phyloP scores from a whole-genome alignment of 352 stramenopile genomes.

The Globisporangium camurandrum region DNA sequence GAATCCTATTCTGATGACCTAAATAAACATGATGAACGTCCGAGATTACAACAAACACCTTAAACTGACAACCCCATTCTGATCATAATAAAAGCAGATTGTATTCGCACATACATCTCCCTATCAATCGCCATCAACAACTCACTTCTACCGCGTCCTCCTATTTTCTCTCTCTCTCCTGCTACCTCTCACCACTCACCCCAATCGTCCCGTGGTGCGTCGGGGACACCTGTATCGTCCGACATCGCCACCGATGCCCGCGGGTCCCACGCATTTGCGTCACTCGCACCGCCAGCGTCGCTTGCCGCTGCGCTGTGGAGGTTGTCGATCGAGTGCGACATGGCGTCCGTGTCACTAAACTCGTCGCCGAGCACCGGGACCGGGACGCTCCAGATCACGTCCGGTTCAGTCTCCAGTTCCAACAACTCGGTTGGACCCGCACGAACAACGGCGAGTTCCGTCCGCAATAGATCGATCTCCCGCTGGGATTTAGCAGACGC shows the following conservation, averaged over 20 bases:
- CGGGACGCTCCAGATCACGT: slow-evolving; percentile 11
- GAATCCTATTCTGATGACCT: too few species aligned
- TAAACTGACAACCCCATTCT: too few species aligned
- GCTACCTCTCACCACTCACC: slow-evolving; percentile 14
- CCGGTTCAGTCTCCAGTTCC: slow-evolving; percentile 7
- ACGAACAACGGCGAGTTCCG: slow-evolving; percentile 15
- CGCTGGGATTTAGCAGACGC: slow-evolving; percentile 1
- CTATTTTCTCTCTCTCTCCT: too few species aligned
- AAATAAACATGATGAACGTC: too few species aligned
- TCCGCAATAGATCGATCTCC: slow-evolving; percentile 21
- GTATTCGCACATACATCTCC: too few species aligned
- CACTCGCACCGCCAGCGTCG: neutral
- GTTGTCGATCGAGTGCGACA: slow-evolving; percentile 12
- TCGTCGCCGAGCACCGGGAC: slow-evolving; percentile 12
- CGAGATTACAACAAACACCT: too few species aligned
- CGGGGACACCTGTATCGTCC: slow-evolving; percentile 2
- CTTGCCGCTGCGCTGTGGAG: neutral
- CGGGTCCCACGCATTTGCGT: neutral
- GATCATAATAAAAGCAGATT: too few species aligned
- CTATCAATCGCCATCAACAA: too few species aligned
- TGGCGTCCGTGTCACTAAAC: slow-evolving; percentile 11
- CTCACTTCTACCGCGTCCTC: too few species aligned
- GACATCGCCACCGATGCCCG: slow-evolving; percentile 5
- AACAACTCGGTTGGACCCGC: slow-evolving; percentile 2
- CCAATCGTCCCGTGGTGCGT: slow-evolving; percentile 12